Evolutionary conservation across 1,284 basidiomycete genomes (phyloP), one percentile per base, ranked within the genome.

Genomic region (Heterobasidion irregulare): DNA sequence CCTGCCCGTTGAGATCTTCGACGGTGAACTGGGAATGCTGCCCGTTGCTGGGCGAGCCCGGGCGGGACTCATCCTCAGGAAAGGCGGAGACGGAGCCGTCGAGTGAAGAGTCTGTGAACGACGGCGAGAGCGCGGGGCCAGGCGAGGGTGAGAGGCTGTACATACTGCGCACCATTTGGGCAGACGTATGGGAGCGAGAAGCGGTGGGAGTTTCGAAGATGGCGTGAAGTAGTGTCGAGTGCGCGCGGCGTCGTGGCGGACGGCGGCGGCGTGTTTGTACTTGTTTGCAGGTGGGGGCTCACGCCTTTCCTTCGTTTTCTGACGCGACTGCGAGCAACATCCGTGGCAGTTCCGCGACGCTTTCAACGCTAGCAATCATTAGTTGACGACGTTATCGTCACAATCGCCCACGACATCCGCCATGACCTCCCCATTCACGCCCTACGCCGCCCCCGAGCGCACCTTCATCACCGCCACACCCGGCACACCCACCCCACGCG

Each of bases 81-180:
- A 26, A 26, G 26, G 26, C 26, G 26, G 65, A 66, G 34, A 67
- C 66, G 15, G 69, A 68, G 43, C 63, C 58, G 45, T 62, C 64
- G 35, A 56, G 58, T 46, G 63, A 65, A 8, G 67, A 66, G 35
- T 46, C 32, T 6, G 35, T 46, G 43, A 53, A 53, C 26, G 26
- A 26, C 4, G 26, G 26, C 26, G 26, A 26, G 26, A 26, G 26
- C 4, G 26, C 7, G 50, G 68, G 61, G 34, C 65, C 67, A 7
- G 70, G 69, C 6, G 68, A 68, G 2, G 69, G 70, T 0, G 70
- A 70, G 8, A 68, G 67, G 53, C 63, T 68, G 57, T 66, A 70
- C 44, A 61, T 57, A 59, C 66, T 70, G 50, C 63, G 68, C 16
- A 67, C 65, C 70, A 71, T 71, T 2, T 18, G 49, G 5, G 26